Evolutionary conservation across 805 yeast genomes (phyloP).

Genomic region (Starmerella tilneyi): DNA sequence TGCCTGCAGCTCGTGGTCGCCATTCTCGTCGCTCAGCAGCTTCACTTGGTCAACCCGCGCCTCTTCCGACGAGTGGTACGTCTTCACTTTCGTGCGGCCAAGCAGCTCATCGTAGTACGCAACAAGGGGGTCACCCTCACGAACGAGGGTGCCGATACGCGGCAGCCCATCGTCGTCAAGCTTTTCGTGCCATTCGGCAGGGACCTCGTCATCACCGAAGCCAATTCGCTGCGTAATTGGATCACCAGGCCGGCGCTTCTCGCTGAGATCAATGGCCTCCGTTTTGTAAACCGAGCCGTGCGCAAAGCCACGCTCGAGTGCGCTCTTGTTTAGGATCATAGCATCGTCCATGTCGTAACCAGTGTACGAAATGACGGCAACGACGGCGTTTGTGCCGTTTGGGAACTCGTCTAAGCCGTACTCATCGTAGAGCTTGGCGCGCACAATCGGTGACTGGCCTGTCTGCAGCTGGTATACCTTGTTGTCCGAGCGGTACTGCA

Average conservation of each 20-base stretch:
- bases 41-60: conserved; percentile 94
- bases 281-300: conserved; percentile 94
- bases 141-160: conserved; percentile 70
- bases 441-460: conserved; percentile 95
- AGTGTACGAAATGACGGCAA: conserved; percentile 95
- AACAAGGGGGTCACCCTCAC: conserved; percentile 91
- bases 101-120: conserved; percentile 85
- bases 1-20: conserved; percentile 61
- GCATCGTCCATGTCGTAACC: conserved; percentile 99
- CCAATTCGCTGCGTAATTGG: conserved; percentile 93
- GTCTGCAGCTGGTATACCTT: conserved; percentile 84
- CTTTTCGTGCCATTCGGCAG: conserved; percentile 77
- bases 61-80: conserved; percentile 88
- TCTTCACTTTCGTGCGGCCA: conserved; percentile 84
- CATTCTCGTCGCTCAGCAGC: conserved; percentile 71
- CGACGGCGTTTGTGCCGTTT: conserved; percentile 96
- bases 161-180: conserved; percentile 92
- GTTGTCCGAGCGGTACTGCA: conserved; percentile 86
- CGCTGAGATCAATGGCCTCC: conserved; percentile 75
- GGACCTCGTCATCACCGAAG: conserved; percentile 88
- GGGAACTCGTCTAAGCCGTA: conserved; percentile 98
- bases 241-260: conserved; percentile 77
- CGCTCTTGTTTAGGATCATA: conserved; percentile 94
- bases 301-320: conserved; percentile 96
- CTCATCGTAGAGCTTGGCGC: conserved; percentile 85